phyloP scores from a whole-genome alignment of 495 filamentous ascomycete species.

The Physcia stellaris region DNA sequence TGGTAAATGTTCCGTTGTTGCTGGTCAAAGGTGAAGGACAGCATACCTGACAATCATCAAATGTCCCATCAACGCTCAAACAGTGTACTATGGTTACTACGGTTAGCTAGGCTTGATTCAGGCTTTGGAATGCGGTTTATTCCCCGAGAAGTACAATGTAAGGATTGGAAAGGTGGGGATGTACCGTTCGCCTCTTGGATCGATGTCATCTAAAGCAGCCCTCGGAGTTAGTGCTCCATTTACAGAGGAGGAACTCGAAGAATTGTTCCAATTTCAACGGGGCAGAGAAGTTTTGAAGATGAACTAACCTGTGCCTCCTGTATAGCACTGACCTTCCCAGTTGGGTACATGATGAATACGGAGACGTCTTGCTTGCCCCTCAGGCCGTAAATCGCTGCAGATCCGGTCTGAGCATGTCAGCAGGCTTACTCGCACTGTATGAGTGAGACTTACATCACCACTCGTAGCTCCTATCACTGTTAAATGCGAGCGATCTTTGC shows the following conservation, averaged over 20 bases:
- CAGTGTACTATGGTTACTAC: constrained; percentile 45
- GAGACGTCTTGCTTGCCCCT: constrained; percentile 94
- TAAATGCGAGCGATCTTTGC: constrained; percentile 60
- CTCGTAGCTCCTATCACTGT: constrained; percentile 86
- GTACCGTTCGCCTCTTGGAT: constrained; percentile 58
- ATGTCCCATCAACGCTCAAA: constrained; percentile 70
- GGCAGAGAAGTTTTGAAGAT: no score
- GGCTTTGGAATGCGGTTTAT: neutral
- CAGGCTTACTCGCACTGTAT: neutral
- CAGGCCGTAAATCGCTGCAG: constrained; percentile 92
- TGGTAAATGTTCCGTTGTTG: constrained; percentile 1
- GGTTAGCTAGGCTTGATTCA: constrained; percentile 15
- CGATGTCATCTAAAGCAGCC: constrained; percentile 55
- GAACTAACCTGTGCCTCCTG: constrained; percentile 85
- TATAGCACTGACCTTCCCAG: constrained; percentile 68
- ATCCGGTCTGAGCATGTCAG: constrained; percentile 44
- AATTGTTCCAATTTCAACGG: no score
- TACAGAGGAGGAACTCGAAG: no score
- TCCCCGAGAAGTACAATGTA: neutral
- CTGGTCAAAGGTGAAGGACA: neutral
- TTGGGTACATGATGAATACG: constrained; percentile 78
- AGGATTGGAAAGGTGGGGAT: constrained; percentile 3
- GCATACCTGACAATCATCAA: constrained; percentile 81
- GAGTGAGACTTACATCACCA: constrained; percentile 42
- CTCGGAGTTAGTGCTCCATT: no score